Base-by-base conservation (phyloP, 2,329 filamentous ascomycete species). In the Aspergillus fischeri region DNA sequence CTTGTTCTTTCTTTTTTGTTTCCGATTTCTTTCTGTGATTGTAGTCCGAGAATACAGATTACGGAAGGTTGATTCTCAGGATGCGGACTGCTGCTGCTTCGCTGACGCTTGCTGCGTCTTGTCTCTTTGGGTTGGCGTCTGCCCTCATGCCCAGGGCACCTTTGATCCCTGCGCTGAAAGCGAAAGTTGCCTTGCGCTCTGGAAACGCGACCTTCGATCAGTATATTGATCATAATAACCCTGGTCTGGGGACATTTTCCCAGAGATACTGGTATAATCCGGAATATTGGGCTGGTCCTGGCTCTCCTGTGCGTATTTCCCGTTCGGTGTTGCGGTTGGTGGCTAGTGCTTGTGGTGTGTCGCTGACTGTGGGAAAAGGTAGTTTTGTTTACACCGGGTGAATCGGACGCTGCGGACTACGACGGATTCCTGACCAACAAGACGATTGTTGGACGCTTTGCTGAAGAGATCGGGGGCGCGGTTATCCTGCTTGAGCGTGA, bases 191-290 rank as follows among this genome's bases (percentile, higher is more conserved):
- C 6, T 9, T 45, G 42, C 42, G 11, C n/a, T 11, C 42, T 14
- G 42, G 20, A 6, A 45, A 45, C 21, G 42, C 67, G 28, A 75
- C 70, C 5, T 86, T 85, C 58, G 67, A 80, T 60, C 84, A 86
- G 68, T 73, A 82, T 54, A 80, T 86, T 51, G 83, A 87, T 65
- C 85, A 87, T 69, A 70, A 76, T 4, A 73, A 85, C 62, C 82
- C 82, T 1, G 72, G 72, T n/a, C 70, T 83, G 11, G 82, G 82
- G 10, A 84, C 79, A 0, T 85, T 85, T 62, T 71, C 75, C 28
- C 81, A 84, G 69, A 75, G 78, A 45, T 85, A 78, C 66, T 83
- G 77, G 73, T 85, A 77, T 66, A 80, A 78, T 62, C 72, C 75
- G 0, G 75, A 80, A 41, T 80, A 70, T 62, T 85, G 81, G 80